Evolutionary conservation across 441 rosid species (phyloP).

Genomic region (Gossypium davidsonii): DNA sequence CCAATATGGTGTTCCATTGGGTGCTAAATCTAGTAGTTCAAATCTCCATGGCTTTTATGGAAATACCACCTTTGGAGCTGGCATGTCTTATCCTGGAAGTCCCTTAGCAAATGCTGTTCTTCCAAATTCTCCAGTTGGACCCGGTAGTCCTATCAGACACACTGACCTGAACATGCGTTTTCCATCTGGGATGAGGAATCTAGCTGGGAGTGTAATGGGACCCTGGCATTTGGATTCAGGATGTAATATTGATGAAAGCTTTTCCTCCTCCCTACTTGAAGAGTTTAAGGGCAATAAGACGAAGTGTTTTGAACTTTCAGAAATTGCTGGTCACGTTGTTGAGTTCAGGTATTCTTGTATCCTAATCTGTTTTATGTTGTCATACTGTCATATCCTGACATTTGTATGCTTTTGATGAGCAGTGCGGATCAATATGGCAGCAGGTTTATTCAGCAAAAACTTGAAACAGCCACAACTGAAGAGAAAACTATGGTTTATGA

Average conservation of each 20-base stretch:
- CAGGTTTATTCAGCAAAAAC: conserved; percentile 87
- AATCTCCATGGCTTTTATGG: conserved; percentile 56
- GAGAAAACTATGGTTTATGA: conserved; percentile 79
- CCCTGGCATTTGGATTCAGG: conserved; percentile 59
- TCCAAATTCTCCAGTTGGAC: conserved; percentile 51
- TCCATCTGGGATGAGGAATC: conserved; percentile 48
- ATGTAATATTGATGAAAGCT: conserved; percentile 31
- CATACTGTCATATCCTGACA: neutral
- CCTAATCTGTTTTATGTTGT: neutral
- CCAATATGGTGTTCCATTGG: conserved; percentile 45
- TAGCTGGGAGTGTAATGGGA: conserved; percentile 47
- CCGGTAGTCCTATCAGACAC: conserved; percentile 65
- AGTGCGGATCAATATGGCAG: conserved; percentile 94
- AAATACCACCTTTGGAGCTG: conserved; percentile 49
- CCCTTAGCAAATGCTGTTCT: conserved; percentile 51
- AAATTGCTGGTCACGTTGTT: conserved; percentile 69
- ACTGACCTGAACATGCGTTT: conserved; percentile 48
- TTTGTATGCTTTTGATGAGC: conserved; percentile 14
- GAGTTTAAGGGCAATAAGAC: conserved; percentile 79
- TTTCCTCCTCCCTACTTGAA: conserved; percentile 63
- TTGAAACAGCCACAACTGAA: conserved; percentile 66
- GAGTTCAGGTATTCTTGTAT: conserved; percentile 63
- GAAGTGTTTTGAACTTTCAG: conserved; percentile 66
- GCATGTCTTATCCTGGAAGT: conserved; percentile 69
- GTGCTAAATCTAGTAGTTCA: conserved; percentile 45